Conservation (phyloP, 306 rosid species). For the Neltuma alba region DNA sequence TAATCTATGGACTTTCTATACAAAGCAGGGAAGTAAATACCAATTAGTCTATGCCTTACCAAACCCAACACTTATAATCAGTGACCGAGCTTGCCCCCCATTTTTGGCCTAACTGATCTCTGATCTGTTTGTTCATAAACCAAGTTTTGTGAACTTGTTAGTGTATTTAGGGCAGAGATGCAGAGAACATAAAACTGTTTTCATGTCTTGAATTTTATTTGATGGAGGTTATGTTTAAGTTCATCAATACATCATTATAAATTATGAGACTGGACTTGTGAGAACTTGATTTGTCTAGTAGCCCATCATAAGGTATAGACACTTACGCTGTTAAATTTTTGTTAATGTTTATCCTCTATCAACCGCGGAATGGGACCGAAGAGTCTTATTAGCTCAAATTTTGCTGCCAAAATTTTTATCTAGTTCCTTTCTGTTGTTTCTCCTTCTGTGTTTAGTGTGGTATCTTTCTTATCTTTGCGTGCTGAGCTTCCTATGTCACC, state of each 20-base stretch:
- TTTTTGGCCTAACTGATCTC: not conserved
- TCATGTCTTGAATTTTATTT: not conserved
- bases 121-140: not conserved
- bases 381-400: not conserved
- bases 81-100: not conserved
- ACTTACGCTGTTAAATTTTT: not conserved
- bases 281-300: not conserved
- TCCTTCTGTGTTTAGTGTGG: slow-evolving; percentile 5
- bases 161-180: not conserved
- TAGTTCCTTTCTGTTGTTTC: not conserved
- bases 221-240: not conserved
- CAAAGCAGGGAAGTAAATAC: not conserved
- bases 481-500: slow-evolving; percentile 17
- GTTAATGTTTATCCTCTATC: not conserved
- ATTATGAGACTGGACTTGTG: not conserved
- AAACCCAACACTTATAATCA: not conserved
- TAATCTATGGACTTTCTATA: not conserved
- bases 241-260: not conserved
- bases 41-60: not conserved
- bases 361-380: not conserved
- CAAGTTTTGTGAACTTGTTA: not conserved
- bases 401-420: not conserved
- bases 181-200: not conserved
- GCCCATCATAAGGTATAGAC: not conserved
- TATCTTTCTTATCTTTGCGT: not conserved